Conservation (phyloP, 2,329 filamentous ascomycete species). For the Nemania sp. region DNA sequence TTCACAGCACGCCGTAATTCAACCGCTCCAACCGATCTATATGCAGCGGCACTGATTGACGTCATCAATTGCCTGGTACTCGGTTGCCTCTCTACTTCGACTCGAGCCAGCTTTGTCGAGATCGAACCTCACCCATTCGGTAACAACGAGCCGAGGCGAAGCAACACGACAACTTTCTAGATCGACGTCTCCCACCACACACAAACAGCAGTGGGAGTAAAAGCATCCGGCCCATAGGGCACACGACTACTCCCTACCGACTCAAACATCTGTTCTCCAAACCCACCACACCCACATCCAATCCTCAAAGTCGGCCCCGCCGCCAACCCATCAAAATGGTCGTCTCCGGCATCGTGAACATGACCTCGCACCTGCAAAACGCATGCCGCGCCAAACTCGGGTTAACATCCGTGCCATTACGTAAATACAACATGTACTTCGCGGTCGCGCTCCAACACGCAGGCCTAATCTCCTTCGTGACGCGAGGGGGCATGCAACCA, state of each 20-base stretch:
- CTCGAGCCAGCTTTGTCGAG: no score
- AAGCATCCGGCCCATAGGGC: conserved; percentile 8
- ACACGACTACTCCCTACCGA: no score
- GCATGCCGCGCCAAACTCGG: conserved; percentile 80
- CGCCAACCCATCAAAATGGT: conserved; percentile 59
- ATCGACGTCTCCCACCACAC: no score
- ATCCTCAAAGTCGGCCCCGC: no score
- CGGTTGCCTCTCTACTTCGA: neutral
- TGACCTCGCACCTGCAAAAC: conserved; percentile 92
- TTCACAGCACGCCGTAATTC: conserved; percentile 17
- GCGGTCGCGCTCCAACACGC: conserved; percentile 77
- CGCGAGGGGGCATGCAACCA: conserved; percentile 65
- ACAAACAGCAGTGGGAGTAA: neutral
- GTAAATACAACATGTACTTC: conserved; percentile 77
- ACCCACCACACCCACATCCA: no score
- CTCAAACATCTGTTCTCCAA: neutral
- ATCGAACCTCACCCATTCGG: no score
- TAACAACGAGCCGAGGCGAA: no score
- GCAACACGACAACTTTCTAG: no score
- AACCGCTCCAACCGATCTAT: neutral
- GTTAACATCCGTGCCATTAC: conserved; percentile 79
- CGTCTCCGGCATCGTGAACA: conserved; percentile 73
- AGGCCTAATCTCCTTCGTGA: conserved; percentile 80
- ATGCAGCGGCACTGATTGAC: no score
- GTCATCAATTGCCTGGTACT: no score